phyloP scores from a whole-genome alignment of 345 rosid genomes.

The Murraya paniculata region DNA sequence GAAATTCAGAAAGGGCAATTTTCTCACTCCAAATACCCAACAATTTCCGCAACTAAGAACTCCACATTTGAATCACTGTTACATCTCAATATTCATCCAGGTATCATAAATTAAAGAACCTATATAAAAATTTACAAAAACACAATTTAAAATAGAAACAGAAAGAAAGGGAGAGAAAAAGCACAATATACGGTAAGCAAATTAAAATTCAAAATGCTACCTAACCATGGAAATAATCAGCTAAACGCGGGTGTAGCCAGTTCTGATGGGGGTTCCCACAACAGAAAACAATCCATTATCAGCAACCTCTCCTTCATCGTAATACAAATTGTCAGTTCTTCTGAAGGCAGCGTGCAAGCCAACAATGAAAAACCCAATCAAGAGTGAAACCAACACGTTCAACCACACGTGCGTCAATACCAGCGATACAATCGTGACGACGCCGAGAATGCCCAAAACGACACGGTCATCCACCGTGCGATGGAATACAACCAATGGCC shows the following conservation, averaged over 20 bases:
- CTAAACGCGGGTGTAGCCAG: conserved; percentile 41
- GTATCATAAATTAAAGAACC: not conserved
- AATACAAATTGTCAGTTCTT: conserved; percentile 53
- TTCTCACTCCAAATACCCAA: not conserved
- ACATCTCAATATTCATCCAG: not conserved
- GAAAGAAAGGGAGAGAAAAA: no score
- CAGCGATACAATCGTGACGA: conserved; percentile 44
- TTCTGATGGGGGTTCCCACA: conserved; percentile 45
- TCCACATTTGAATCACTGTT: not conserved
- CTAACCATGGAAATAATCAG: not conserved
- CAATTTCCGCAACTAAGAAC: not conserved
- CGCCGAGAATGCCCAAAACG: conserved; percentile 41
- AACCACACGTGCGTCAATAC: conserved; percentile 56
- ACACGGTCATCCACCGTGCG: conserved; percentile 54
- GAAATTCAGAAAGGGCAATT: not conserved
- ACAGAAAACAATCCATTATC: conserved; percentile 44
- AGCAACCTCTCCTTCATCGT: conserved; percentile 35
- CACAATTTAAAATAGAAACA: not conserved
- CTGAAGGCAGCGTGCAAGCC: conserved; percentile 47
- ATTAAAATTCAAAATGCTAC: not conserved
- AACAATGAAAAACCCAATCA: conserved; percentile 43
- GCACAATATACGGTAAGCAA: not conserved
- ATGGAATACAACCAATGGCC: conserved; percentile 34
- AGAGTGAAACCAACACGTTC: conserved; percentile 52
- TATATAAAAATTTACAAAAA: conserved; percentile 15